Conservation (phyloP, 2,329 filamentous ascomycete species). For the Xylariaceae sp. region DNA sequence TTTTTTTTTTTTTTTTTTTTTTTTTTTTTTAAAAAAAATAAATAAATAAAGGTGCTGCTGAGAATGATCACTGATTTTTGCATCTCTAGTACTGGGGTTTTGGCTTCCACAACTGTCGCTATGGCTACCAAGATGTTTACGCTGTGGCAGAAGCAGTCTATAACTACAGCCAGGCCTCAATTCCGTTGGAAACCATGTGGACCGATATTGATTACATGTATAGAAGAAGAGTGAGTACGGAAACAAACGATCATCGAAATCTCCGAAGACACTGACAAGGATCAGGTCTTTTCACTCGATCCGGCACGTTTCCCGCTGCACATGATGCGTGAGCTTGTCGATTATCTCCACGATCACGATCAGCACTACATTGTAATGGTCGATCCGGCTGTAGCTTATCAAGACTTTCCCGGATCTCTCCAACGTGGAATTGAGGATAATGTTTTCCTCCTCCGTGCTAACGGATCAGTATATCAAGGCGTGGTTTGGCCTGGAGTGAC, state of each 20-base stretch:
- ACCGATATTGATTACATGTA: constrained; percentile 62
- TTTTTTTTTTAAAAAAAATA: too few relatives aligned
- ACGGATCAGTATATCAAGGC: constrained; percentile 55
- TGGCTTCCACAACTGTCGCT: constrained; percentile 59
- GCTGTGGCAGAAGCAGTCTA: constrained; percentile 63
- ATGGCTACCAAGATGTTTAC: constrained; percentile 61
- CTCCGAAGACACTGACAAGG: constrained; percentile 2
- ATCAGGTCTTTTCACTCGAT: constrained; percentile 58
- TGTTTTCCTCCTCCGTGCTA: constrained; percentile 44
- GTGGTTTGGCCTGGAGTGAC: constrained; percentile 76
- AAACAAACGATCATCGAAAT: neutral
- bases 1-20: too few relatives aligned
- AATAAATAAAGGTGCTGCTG: too few relatives aligned
- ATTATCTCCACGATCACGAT: constrained; percentile 60
- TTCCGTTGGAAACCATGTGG: constrained; percentile 68
- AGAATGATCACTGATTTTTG: too few relatives aligned
- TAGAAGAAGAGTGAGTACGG: constrained; percentile 34
- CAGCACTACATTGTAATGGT: constrained; percentile 77
- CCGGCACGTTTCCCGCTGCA: constrained; percentile 57
- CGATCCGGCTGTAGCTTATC: constrained; percentile 59
- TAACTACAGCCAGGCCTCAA: constrained; percentile 61
- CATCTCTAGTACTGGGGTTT: constrained; percentile 63
- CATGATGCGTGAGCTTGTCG: constrained; percentile 61
- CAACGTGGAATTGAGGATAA: constrained; percentile 37
- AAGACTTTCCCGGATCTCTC: constrained; percentile 37